Base-by-base conservation (phyloP, 805 yeast species). In the Pichia nanzhaoensis region DNA sequence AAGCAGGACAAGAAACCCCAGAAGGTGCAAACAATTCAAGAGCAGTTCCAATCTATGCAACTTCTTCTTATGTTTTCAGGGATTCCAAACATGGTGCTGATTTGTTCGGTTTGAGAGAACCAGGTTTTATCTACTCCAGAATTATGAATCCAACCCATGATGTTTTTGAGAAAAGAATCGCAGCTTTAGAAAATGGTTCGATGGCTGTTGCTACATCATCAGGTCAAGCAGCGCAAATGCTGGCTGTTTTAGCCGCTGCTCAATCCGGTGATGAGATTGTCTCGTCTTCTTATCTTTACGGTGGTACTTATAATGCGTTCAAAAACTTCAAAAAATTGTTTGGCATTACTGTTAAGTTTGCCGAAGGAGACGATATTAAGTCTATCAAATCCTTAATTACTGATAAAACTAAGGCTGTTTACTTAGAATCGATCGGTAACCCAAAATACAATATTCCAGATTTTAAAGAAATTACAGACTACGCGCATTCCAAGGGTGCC, bases 261-360 rank as follows among this genome's bases (percentile, higher is more conserved):
- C 88, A 84, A 55, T 65, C 78, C 45, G 98, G 98, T 56, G 95
- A 88, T 62, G 93, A 93, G 69, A 77, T 91, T 54, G 78, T 91
- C 45, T 82, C 96, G 27, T 82, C 96, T 20, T 77, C 95, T 6
- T 87, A 63, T 71, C 71, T 91, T 51, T 91, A 93, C 63, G 99
- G 99, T 54, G 99, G 99, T 58, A 90, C 97, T 47, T 89, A 83
- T 70, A 91, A 91, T 65, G 96, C 91, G 65, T 86, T 91, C 74
- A 89, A 88, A 66, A 95, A 88, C 19, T 84, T 91, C 74, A 85
- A 86, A 68, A 78, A 95, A 61, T 51, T 61, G 49, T 70, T 89
- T 44, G 96, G 96, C 28, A 83, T 91, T 55, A 88, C 84, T 60
- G 75, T 85, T 42, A 77, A 89, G 59, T 90, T 90, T 59, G 95